Evolutionary conservation across 345 rosid species (phyloP).

Genomic region (Combretum micranthum): DNA sequence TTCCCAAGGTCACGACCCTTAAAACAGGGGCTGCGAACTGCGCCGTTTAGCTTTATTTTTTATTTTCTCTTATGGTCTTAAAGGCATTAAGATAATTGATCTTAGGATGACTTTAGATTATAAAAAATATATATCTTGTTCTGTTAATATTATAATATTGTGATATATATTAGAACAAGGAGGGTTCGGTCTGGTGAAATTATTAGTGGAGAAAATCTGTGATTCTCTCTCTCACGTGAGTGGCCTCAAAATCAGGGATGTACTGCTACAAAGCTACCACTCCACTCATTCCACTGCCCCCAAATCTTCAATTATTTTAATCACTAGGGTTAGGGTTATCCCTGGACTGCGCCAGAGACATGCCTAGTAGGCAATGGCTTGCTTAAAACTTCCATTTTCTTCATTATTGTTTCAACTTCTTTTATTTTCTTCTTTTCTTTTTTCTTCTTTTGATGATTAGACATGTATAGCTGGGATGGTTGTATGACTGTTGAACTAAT

Average conservation of each 20-base stretch:
- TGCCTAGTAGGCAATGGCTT: too few species aligned
- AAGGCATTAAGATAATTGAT: neutral
- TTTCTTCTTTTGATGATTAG: too few species aligned
- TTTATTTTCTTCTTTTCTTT: too few species aligned
- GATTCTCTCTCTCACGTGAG: constrained; percentile 13
- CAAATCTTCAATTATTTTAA: neutral
- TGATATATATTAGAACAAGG: constrained; percentile 3
- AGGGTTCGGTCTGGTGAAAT: constrained; percentile 8
- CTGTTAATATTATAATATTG: neutral
- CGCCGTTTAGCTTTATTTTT: constrained; percentile 10
- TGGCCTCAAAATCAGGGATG: constrained; percentile 13
- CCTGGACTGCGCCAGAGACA: too few species aligned
- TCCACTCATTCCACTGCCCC: constrained; percentile 1
- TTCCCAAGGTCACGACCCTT: constrained; percentile 8
- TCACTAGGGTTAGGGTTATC: too few species aligned
- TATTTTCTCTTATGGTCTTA: constrained; percentile 6
- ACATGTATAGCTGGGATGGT: too few species aligned
- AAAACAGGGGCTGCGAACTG: constrained; percentile 6
- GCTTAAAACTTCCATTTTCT: too few species aligned
- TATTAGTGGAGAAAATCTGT: constrained; percentile 6
- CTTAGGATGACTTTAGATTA: constrained; percentile 1
- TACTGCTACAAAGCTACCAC: constrained; percentile 5
- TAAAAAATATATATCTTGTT: neutral
- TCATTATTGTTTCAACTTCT: too few species aligned
- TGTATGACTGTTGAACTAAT: too few species aligned